These are phyloP conservation scores for Erucastrum elatum DNA, from an alignment of 345 rosid species.

Conservation along the genomic window DNA sequence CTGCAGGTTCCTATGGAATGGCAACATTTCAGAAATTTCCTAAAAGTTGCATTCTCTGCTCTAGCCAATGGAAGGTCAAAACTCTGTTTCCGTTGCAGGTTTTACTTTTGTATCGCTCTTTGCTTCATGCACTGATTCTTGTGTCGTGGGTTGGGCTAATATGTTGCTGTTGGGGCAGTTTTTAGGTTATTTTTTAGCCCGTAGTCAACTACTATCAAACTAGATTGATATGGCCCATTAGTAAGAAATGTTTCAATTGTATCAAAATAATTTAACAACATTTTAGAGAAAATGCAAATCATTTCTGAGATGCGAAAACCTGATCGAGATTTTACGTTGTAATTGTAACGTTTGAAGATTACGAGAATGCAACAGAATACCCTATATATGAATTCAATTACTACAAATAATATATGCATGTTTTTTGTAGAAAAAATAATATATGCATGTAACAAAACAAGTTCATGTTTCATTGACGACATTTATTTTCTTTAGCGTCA, in stretches of 20 bases:
- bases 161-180: not conserved
- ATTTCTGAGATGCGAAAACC: constrained; percentile 23
- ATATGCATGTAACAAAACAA: not conserved
- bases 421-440: too few relatives aligned
- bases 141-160: not conserved
- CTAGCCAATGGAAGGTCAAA: not conserved
- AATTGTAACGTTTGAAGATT: not conserved
- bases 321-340: not conserved
- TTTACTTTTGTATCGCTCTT: not conserved
- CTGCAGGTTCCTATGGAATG: too few relatives aligned
- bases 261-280: not conserved
- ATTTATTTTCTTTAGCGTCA: too few relatives aligned
- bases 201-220: not conserved
- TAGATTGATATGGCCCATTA: not conserved
- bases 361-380: not conserved
- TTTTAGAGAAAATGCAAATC: not conserved
- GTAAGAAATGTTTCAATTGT: not conserved
- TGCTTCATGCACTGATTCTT: not conserved
- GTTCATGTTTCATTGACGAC: too few relatives aligned
- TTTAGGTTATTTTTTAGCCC: not conserved
- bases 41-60: not conserved
- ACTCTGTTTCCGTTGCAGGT: not conserved
- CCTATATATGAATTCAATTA: not conserved
- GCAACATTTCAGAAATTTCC: too few relatives aligned
- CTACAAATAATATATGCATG: not conserved